phyloP scores from a whole-genome alignment of 2,329 filamentous ascomycete genomes.

The Colletotrichum paranaense region DNA sequence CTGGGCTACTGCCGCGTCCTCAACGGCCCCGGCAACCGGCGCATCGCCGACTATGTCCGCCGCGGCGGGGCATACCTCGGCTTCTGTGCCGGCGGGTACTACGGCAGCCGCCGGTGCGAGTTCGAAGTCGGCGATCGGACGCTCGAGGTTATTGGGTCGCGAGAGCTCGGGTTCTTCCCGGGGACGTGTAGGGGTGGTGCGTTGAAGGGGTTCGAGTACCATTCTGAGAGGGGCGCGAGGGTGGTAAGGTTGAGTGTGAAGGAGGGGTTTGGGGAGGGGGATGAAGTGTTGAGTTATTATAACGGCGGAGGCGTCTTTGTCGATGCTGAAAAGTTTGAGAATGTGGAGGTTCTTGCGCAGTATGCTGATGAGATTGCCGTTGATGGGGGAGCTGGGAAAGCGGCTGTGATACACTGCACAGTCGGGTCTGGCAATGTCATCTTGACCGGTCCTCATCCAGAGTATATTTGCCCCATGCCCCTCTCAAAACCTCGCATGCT shows the following conservation, averaged over 20 bases:
- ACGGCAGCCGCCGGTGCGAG: constrained; percentile 83
- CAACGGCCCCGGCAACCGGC: constrained; percentile 87
- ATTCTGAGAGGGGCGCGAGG: constrained; percentile 85
- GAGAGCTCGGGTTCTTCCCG: constrained; percentile 90
- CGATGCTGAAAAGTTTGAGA: constrained; percentile 73
- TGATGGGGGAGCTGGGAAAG: constrained; percentile 77
- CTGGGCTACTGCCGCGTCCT: constrained; percentile 88
- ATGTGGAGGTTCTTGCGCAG: constrained; percentile 84
- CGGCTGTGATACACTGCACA: constrained; percentile 86
- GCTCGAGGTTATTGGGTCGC: constrained; percentile 85
- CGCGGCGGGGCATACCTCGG: constrained; percentile 88
- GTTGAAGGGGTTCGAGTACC: constrained; percentile 90
- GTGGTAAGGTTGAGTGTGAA: constrained; percentile 76
- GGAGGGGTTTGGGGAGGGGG: constrained; percentile 61
- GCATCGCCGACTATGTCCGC: constrained; percentile 87
- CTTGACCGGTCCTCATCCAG: constrained; percentile 90
- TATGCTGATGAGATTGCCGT: constrained; percentile 82
- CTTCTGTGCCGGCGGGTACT: constrained; percentile 95
- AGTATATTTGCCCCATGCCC: constrained; percentile 63
- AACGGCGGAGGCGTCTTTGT: constrained; percentile 97
- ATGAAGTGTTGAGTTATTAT: constrained; percentile 83
- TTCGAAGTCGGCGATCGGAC: constrained; percentile 83
- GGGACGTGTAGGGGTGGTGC: constrained; percentile 87
- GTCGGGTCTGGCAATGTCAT: constrained; percentile 84
- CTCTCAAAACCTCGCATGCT: background rate